These are phyloP conservation scores for Botrytis galanthina DNA, from an alignment of 2,329 filamentous ascomycete species.

Conservation along the genomic window DNA sequence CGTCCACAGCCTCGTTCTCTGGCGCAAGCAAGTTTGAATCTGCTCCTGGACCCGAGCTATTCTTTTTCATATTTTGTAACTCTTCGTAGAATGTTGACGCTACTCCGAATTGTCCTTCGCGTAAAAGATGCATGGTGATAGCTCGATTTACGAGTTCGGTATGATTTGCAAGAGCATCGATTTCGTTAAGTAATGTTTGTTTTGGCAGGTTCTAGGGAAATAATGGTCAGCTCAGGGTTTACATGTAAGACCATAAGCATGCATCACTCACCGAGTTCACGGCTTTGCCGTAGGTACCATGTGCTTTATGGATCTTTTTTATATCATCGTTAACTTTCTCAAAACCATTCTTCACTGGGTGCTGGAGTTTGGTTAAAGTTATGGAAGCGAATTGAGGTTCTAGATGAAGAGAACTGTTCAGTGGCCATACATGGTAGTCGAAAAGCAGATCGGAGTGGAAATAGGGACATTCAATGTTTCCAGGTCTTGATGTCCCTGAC, in stretches of 20 bases:
- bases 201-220: slow-evolving; percentile 36
- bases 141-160: slow-evolving; percentile 82
- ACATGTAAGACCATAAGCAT: background rate
- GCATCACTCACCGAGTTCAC: slow-evolving; percentile 66
- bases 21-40: slow-evolving; percentile 20
- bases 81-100: slow-evolving; percentile 83
- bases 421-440: background rate
- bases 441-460: background rate
- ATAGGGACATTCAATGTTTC: slow-evolving; percentile 15
- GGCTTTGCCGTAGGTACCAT: slow-evolving; percentile 80
- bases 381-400: slow-evolving; percentile 70
- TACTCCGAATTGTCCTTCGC: slow-evolving; percentile 89
- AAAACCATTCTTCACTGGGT: slow-evolving; percentile 76
- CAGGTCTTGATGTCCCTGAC: background rate
- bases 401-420: slow-evolving; percentile 35
- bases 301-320: slow-evolving; percentile 77
- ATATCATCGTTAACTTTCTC: slow-evolving; percentile 78
- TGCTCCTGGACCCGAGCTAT: slow-evolving; percentile 36
- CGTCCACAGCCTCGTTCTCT: slow-evolving; percentile 24
- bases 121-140: slow-evolving; percentile 92
- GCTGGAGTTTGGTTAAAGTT: slow-evolving; percentile 80
- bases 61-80: slow-evolving; percentile 49
- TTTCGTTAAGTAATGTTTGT: slow-evolving; percentile 71
- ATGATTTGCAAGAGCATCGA: slow-evolving; percentile 76
- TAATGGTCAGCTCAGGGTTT: slow-evolving; percentile 19